Conservation (phyloP, 768 basidiomycete species). For the Lentinula boryana region DNA sequence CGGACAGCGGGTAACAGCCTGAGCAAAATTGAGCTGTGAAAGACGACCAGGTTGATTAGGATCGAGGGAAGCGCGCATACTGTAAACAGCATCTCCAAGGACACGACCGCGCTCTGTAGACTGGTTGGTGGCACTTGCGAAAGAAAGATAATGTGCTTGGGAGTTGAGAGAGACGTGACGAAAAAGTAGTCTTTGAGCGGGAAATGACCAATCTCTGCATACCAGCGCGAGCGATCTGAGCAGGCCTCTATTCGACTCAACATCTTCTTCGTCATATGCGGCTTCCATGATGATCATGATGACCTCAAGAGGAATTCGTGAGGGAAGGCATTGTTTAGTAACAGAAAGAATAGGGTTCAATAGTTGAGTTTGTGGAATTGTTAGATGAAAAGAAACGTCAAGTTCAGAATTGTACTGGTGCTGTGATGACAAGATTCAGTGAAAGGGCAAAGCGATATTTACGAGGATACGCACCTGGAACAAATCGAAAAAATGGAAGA, state of each 20-base stretch:
- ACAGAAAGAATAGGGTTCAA: neutral
- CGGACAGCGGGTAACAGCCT: slow-evolving; percentile 53
- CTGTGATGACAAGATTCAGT: neutral
- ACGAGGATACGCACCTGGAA: neutral
- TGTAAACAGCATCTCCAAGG: slow-evolving; percentile 47
- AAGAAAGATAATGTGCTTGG: slow-evolving; percentile 46
- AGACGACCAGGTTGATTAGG: slow-evolving; percentile 60
- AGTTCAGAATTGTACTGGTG: neutral
- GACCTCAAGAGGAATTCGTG: neutral
- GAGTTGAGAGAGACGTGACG: slow-evolving; percentile 47
- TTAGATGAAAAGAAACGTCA: neutral
- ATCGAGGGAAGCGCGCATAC: slow-evolving; percentile 55
- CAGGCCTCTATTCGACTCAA: neutral
- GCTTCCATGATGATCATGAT: slow-evolving; percentile 1
- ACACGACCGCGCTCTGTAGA: slow-evolving; percentile 40
- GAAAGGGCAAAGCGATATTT: neutral
- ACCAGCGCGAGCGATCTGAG: slow-evolving; percentile 32
- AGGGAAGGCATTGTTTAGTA: neutral
- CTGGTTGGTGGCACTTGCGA: slow-evolving; percentile 44
- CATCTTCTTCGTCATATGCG: neutral
- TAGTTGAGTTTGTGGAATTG: neutral
- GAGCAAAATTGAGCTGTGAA: slow-evolving; percentile 49
- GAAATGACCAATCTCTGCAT: slow-evolving; percentile 59
- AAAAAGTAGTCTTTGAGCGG: slow-evolving; percentile 63
- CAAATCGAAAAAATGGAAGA: slow-evolving; percentile 3